Evolutionary conservation across 495 filamentous ascomycete genomes (phyloP), one percentile per base, ranked within the genome.

Genomic region (Lasiosphaeria ovina): DNA sequence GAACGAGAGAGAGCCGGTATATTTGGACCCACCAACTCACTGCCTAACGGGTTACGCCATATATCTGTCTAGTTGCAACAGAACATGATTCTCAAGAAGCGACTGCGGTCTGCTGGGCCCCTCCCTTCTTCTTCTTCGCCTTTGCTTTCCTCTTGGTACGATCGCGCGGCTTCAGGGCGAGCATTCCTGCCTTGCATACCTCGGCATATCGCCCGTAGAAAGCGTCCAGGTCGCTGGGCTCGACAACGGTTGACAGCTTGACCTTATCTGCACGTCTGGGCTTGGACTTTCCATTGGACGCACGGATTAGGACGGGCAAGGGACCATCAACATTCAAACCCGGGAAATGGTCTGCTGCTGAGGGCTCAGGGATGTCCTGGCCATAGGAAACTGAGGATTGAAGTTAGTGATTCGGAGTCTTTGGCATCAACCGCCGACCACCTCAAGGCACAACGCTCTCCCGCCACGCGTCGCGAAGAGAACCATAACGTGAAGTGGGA

Each of bases 161-260:
- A 79, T 97, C 92, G 57, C 93, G 78, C 77, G 95, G 97, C 89
- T 97, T 98, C 79, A 98, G 66, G 34, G 83, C 79, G 1, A 64
- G 62, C 93, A 97, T 98, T 16, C 92, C 91, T 0, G 80, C 74
- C 77, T 94, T 97, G 72, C 92, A 96, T 6, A 91, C 81, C 65
- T 98, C 95, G n/a, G 92, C 92, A 74, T 98, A 98, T 45, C 84
- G 81, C 14, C 77, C 77, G 73, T 89, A 98, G 65, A 98, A 98
- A 0, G 71, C 76, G 44, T 96, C 91, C 4, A 97, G 74, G 3
- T 87, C 84, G 47, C 85, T 84, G 9, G 89, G 82, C 51, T 86
- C 78, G 11, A 98, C 91, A 3, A 97, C 68, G 0, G 95, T 98
- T 2, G 89, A 90, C 35, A 98, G 66, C 73, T 96, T 97, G 62